Evolutionary conservation across 139 green algal species (phyloP), one percentile per base, ranked within the genome.

Genomic region (Coccomyxa sp.): DNA sequence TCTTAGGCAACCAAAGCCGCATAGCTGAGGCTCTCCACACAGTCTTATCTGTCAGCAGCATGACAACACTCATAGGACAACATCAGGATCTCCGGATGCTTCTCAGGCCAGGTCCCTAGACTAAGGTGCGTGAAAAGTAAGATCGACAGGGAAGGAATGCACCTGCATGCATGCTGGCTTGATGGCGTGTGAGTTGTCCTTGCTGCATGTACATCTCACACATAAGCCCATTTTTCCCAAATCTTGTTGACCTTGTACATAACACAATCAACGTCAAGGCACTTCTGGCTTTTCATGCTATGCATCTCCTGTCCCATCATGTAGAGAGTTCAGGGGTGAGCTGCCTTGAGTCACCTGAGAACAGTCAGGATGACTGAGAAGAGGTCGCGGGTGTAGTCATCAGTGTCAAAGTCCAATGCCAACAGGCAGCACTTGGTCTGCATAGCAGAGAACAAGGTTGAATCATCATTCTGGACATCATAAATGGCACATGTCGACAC

Each of bases 341-440:
- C 27, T 34, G 70, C 7, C 22, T 24, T 75, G 18, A 31, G 24
- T 69, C 6, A 93, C 87, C 87, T 93, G 22, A 89, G 74, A 7
- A 77, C 81, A 36, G 80, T 71, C 73, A 94, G 72, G 75, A 94
- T 55, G 1, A 78, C 77, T 27, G 41, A 75, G 64, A 90, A 89
- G 27, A 90, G 38, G 4, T 88, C 73, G 35, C 70, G 74, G 10
- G 88, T 24, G 16, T 91, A 41, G 22, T 88, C 80, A 31, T 88
- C 82, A 0, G 74, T 54, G 1, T 88, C 82, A 44, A 92, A 77
- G 73, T 94, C 90, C 50, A 94, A 79, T 72, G 91, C 70, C 36
- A 91, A 79, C 34, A 91, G 55, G 73, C 85, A 92, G 74, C 85
- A 88, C 75, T 89, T 91, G 14, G 89, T 75, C 83, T 89, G 79